phyloP scores from a whole-genome alignment of 441 rosid genomes.

The Brassica hybrid region DNA sequence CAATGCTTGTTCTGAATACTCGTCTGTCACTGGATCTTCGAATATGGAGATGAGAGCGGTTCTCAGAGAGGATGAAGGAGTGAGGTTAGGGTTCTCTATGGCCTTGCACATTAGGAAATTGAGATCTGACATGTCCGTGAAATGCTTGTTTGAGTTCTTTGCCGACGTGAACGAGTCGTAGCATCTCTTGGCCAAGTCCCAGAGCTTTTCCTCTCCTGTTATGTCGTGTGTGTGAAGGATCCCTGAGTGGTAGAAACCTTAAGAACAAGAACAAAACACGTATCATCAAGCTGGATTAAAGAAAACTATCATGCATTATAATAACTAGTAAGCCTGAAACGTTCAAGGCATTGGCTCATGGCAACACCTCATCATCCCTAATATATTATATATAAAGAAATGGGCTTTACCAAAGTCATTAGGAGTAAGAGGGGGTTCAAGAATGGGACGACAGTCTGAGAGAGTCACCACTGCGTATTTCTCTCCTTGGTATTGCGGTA shows the following conservation, averaged over 20 bases:
- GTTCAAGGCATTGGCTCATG: no score
- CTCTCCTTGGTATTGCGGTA: conserved; percentile 50
- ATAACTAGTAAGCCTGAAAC: no score
- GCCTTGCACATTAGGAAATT: conserved; percentile 89
- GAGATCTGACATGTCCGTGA: conserved; percentile 82
- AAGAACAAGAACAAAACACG: background rate
- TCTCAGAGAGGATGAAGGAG: conserved; percentile 68
- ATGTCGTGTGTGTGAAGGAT: conserved; percentile 73
- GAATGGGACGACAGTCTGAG: conserved; percentile 71
- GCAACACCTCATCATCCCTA: background rate
- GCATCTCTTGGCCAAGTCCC: conserved; percentile 76
- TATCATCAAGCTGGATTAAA: background rate
- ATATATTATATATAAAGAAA: background rate
- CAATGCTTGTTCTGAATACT: conserved; percentile 35
- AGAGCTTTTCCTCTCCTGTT: conserved; percentile 55
- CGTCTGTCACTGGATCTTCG: conserved; percentile 67
- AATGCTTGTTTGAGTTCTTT: conserved; percentile 74
- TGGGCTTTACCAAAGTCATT: conserved; percentile 58
- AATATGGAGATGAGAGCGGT: conserved; percentile 78
- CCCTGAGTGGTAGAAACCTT: conserved; percentile 90
- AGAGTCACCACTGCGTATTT: conserved; percentile 83
- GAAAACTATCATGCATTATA: background rate
- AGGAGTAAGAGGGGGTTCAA: conserved; percentile 62
- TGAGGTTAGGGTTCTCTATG: conserved; percentile 77
- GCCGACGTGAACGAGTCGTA: conserved; percentile 51